These are phyloP conservation scores for Nepenthes mirabilis DNA, from an alignment of 148 eudicot species.

Conservation along the genomic window DNA sequence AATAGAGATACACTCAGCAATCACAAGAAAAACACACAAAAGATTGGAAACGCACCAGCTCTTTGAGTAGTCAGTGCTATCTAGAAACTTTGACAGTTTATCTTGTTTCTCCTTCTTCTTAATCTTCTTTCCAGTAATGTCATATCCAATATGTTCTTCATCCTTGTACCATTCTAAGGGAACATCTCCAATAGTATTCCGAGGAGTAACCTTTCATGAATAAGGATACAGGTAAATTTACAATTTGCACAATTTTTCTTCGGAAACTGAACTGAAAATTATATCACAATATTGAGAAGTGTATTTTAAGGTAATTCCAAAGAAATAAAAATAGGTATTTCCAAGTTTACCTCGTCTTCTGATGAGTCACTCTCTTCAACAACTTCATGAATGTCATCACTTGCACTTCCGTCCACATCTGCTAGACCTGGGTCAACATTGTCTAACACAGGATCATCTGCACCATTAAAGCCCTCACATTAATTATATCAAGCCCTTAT, in stretches of 20 bases:
- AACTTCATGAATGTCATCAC: slow-evolving; percentile 33
- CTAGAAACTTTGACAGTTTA: slow-evolving; percentile 54
- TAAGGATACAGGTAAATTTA: neutral
- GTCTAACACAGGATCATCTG: slow-evolving; percentile 14
- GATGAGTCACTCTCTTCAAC: slow-evolving; percentile 95
- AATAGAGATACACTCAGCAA: neutral
- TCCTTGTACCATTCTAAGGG: slow-evolving; percentile 88
- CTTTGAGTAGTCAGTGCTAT: slow-evolving; percentile 59
- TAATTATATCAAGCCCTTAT: neutral
- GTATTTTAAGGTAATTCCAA: too few relatives aligned
- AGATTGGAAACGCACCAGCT: slow-evolving; percentile 39
- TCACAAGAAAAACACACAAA: neutral
- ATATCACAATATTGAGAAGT: neutral
- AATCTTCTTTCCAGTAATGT: slow-evolving; percentile 72
- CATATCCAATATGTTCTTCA: slow-evolving; percentile 94
- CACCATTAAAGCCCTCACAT: slow-evolving; percentile 6
- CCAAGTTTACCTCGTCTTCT: slow-evolving; percentile 72
- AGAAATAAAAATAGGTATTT: neutral
- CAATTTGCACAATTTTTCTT: neutral
- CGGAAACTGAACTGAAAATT: neutral
- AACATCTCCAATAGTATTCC: slow-evolving; percentile 88
- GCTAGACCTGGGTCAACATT: slow-evolving; percentile 8
- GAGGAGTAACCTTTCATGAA: slow-evolving; percentile 60
- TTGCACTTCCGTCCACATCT: slow-evolving; percentile 17
- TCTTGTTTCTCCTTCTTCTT: slow-evolving; percentile 75